A percentile compares a stretch with the other conserved stretches of the same genome.
Conservation (phyloP, 2,329 filamentous ascomycete genomes). For the Lasiodiplodia sp. region DNA sequence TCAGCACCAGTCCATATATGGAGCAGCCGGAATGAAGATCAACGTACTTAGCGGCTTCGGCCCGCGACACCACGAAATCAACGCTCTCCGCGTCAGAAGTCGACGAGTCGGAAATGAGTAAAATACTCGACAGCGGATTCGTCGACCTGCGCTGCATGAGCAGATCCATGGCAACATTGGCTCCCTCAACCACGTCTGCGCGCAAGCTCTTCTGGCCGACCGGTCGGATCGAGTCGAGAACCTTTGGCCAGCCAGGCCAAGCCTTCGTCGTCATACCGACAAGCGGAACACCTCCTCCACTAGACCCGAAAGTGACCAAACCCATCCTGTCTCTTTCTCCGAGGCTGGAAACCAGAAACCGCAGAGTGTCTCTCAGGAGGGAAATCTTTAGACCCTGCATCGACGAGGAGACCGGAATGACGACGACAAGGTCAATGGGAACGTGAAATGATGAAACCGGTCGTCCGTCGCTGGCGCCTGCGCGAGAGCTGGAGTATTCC, state of each 20-base stretch:
- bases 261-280: slow-evolving; percentile 98
- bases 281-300: slow-evolving; percentile 87
- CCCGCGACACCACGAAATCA: slow-evolving; percentile 95
- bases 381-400: slow-evolving; percentile 99
- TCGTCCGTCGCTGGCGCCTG: slow-evolving; percentile 52
- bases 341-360: slow-evolving; percentile 87
- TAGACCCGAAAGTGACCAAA: slow-evolving; percentile 94
- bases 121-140: slow-evolving; percentile 93
- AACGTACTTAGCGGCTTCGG: slow-evolving; percentile 92
- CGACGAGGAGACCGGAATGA: slow-evolving; percentile 95
- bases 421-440: slow-evolving; percentile 92
- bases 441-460: slow-evolving; percentile 73
- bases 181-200: slow-evolving; percentile 95
- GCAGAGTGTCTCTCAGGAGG: slow-evolving; percentile 86
- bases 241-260: slow-evolving; percentile 89
- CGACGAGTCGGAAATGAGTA: slow-evolving; percentile 96
- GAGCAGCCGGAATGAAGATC: slow-evolving; percentile 12
- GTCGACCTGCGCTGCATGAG: slow-evolving; percentile 97
- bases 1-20: slow-evolving; percentile 31
- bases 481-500: slow-evolving; percentile 50
- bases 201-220: slow-evolving; percentile 96
- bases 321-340: slow-evolving; percentile 97
- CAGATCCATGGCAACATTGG: slow-evolving; percentile 97
- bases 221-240: slow-evolving; percentile 86
- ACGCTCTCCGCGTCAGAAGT: slow-evolving; percentile 94